Conservation (phyloP, 106 monocot species). For the Dactylorhiza incarnata region DNA sequence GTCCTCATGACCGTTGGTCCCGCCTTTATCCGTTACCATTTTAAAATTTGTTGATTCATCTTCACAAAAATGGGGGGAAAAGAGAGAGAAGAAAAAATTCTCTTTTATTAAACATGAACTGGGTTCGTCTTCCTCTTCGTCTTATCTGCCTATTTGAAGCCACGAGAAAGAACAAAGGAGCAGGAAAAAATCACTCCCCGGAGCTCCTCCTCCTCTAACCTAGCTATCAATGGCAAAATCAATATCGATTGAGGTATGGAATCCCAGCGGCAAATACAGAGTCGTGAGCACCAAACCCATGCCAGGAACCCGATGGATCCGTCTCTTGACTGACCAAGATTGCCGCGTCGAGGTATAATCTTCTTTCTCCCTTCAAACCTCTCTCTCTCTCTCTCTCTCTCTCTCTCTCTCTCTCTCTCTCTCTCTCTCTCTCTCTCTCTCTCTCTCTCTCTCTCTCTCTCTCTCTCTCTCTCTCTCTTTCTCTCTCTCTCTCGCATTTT, state of each 20-base stretch:
- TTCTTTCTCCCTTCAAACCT: neutral
- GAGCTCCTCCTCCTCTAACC: neutral
- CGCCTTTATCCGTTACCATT: slow-evolving; percentile 6
- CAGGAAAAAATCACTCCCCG: neutral
- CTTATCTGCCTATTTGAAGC: slow-evolving; percentile 14
- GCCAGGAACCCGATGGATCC: slow-evolving; percentile 98
- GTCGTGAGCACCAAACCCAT: slow-evolving; percentile 97
- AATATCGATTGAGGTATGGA: slow-evolving; percentile 90
- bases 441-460: neutral
- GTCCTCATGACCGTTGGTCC: neutral
- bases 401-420: neutral
- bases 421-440: neutral
- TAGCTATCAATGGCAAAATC: slow-evolving; percentile 52
- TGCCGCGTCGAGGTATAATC: slow-evolving; percentile 79
- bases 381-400: no score
- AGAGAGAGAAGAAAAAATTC: no score
- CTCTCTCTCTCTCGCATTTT: neutral
- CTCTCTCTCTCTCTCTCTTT: neutral
- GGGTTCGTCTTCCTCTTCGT: neutral
- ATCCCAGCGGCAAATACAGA: slow-evolving; percentile 89
- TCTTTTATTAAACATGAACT: no score
- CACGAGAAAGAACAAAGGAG: neutral
- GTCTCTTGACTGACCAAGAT: slow-evolving; percentile 82
- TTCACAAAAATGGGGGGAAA: neutral
- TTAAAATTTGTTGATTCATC: neutral